These are phyloP conservation scores for Sclerospora graminicola DNA, from an alignment of 352 stramenopile species.

Conservation along the genomic window DNA sequence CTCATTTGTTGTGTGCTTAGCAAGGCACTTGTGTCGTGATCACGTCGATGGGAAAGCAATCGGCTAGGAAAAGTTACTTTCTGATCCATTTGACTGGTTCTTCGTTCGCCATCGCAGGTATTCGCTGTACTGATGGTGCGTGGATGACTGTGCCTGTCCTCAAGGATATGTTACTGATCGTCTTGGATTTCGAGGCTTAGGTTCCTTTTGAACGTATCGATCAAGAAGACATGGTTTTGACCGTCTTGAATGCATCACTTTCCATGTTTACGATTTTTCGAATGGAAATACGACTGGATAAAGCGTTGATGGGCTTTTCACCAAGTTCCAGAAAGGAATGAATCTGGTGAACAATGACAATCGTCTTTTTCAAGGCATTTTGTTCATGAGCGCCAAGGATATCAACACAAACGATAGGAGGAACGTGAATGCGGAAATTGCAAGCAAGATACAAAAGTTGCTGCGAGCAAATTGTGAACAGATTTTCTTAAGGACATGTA, in stretches of 20 bases:
- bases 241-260: conserved; percentile 46
- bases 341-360: conserved; percentile 50
- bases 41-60: no score
- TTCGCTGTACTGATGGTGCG: conserved; percentile 53
- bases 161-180: no score
- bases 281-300: no score
- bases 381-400: conserved; percentile 69
- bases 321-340: no score
- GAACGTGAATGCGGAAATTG: conserved; percentile 38
- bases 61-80: conserved; percentile 71
- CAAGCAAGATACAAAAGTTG: conserved; percentile 33
- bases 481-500: no score
- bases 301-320: no score
- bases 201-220: conserved; percentile 54
- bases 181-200: conserved; percentile 21
- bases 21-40: no score
- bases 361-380: conserved; percentile 38
- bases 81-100: conserved; percentile 64
- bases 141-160: no score
- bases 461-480: conserved; percentile 37
- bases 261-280: no score
- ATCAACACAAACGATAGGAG: no score
- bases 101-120: conserved; percentile 58
- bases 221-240: conserved; percentile 59
- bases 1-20: no score